A percentile compares a stretch with the other conserved stretches of the same genome.
Evolutionary conservation across 2,329 filamentous ascomycete species (phyloP).

Genomic region (Fusarium albidum): DNA sequence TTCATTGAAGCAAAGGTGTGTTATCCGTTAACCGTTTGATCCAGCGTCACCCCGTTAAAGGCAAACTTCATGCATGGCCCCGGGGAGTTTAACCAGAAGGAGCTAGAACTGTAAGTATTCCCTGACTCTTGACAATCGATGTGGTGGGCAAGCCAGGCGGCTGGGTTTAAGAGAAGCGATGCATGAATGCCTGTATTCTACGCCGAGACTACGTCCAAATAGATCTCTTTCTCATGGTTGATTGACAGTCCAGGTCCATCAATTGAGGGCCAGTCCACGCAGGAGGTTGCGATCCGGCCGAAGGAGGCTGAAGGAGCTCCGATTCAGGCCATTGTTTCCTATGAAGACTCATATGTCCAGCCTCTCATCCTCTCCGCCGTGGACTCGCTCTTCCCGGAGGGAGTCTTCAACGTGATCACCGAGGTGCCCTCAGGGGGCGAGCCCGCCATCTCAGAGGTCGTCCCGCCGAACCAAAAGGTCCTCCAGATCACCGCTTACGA

Average conservation of each 20-base stretch:
- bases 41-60: slow-evolving; percentile 85
- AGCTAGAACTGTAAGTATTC: slow-evolving; percentile 83
- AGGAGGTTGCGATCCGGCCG: slow-evolving; percentile 33
- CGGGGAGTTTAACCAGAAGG: slow-evolving; percentile 68
- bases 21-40: slow-evolving; percentile 5
- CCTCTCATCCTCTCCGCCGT: slow-evolving; percentile 83
- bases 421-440: slow-evolving; percentile 45
- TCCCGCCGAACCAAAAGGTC: slow-evolving; percentile 54
- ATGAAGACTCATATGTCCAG: slow-evolving; percentile 90
- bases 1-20: background rate
- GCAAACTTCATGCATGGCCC: slow-evolving; percentile 89
- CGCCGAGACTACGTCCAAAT: slow-evolving; percentile 39
- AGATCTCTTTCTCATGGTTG: slow-evolving; percentile 48
- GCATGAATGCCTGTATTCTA: slow-evolving; percentile 42
- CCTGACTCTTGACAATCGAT: slow-evolving; percentile 21
- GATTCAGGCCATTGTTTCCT: slow-evolving; percentile 77
- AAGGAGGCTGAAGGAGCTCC: slow-evolving; percentile 24
- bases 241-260: slow-evolving; percentile 37
- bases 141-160: background rate
- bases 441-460: slow-evolving; percentile 46
- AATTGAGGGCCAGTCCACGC: slow-evolving; percentile 16
- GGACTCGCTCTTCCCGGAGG: slow-evolving; percentile 63
- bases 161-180: slow-evolving; percentile 30
- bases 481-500: slow-evolving; percentile 91
- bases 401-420: slow-evolving; percentile 63